A percentile compares a stretch with the other conserved stretches of the same genome.
These are phyloP conservation scores for Oryza nivara DNA, from an alignment of 176 grass and related monocot species.

Conservation along the genomic window DNA sequence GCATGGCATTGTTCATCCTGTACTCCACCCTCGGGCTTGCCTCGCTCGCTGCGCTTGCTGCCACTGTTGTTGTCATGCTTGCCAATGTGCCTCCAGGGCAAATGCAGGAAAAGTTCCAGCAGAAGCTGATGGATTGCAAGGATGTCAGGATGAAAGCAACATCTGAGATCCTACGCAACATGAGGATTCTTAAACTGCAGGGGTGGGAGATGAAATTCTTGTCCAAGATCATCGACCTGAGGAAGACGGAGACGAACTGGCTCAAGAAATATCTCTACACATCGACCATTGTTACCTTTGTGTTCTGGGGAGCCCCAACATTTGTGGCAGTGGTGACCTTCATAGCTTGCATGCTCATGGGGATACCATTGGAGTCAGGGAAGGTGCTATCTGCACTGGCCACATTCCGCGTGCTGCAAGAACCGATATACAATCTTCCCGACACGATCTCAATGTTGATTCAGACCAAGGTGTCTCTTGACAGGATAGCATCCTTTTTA, in stretches of 20 bases:
- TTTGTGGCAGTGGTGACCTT: conserved; percentile 82
- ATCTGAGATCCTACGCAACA: conserved; percentile 82
- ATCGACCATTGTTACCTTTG: conserved; percentile 36
- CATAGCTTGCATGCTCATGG: conserved; percentile 51
- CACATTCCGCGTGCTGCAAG: conserved; percentile 52
- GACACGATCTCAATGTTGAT: conserved; percentile 56
- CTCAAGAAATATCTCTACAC: conserved; percentile 71
- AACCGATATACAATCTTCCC: conserved; percentile 52
- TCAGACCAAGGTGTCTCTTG: conserved; percentile 57
- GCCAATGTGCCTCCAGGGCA: conserved; percentile 66
- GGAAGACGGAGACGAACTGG: conserved; percentile 69
- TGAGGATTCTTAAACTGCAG: conserved; percentile 87
- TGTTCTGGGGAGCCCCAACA: conserved; percentile 64
- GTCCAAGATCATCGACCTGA: conserved; percentile 71
- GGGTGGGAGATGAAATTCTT: conserved; percentile 95
- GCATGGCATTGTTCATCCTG: conserved; percentile 70
- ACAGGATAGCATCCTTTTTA: conserved; percentile 56
- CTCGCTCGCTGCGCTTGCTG: conserved; percentile 54
- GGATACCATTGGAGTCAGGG: conserved; percentile 54
- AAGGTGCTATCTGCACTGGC: conserved; percentile 56
- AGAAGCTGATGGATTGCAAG: conserved; percentile 80
- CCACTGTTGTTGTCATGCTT: conserved; percentile 70
- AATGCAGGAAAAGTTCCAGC: conserved; percentile 69
- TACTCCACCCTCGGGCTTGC: conserved; percentile 68
- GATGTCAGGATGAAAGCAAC: conserved; percentile 82